Evolutionary conservation across 106 monocot genomes (phyloP).

Genomic region (Dendrobium nobile): DNA sequence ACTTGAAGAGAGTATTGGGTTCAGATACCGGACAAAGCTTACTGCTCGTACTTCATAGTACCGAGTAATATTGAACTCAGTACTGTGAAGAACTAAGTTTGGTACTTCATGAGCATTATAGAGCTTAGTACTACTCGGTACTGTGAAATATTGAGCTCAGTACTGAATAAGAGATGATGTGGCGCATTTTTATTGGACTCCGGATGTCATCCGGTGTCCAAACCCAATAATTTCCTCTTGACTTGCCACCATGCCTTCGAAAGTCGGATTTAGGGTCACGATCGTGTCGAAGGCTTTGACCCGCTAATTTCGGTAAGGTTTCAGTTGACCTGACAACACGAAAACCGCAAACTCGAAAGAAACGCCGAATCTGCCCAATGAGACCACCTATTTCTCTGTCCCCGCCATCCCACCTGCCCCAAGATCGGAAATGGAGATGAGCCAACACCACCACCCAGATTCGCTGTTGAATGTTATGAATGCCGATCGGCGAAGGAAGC

Average conservation of each 20-base stretch:
- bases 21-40: too few species aligned
- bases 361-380: not conserved
- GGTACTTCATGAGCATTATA: too few species aligned
- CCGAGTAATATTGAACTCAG: too few species aligned
- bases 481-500: conserved; percentile 50
- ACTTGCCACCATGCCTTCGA: not conserved
- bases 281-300: not conserved
- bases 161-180: too few species aligned
- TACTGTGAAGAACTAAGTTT: too few species aligned
- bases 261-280: not conserved
- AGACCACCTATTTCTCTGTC: not conserved
- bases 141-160: too few species aligned
- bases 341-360: not conserved
- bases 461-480: conserved; percentile 56
- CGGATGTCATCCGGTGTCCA: too few species aligned
- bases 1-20: too few species aligned
- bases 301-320: not conserved
- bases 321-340: not conserved
- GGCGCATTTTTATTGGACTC: too few species aligned
- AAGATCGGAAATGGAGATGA: conserved; percentile 20
- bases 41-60: too few species aligned
- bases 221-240: too few species aligned
- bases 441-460: conserved; percentile 27
- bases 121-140: too few species aligned
- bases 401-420: not conserved